These are phyloP conservation scores for Schoenoplectus tabernaemontani DNA, from an alignment of 202 grass and related monocot species.

Conservation along the genomic window DNA sequence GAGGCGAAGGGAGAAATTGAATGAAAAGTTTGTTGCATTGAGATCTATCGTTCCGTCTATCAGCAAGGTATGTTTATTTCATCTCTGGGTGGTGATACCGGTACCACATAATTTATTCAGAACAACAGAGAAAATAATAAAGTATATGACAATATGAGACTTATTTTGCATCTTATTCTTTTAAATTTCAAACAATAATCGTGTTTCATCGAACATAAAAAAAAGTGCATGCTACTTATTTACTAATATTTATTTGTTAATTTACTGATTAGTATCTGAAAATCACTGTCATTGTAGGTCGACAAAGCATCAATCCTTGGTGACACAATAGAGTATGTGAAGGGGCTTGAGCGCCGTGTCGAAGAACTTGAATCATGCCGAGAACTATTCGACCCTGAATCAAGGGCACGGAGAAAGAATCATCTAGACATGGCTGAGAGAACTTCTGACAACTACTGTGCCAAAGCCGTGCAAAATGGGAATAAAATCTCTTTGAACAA, in stretches of 20 bases:
- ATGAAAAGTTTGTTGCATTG: conserved; percentile 70
- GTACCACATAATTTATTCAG: not conserved
- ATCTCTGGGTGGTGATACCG: not conserved
- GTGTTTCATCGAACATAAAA: too few species aligned
- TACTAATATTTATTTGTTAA: not conserved
- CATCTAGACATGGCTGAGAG: conserved; percentile 23
- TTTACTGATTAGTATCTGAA: not conserved
- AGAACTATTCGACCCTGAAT: conserved; percentile 3
- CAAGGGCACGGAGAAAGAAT: conserved; percentile 2
- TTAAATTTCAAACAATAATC: too few species aligned
- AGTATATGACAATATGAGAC: not conserved
- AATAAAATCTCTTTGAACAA: too few species aligned
- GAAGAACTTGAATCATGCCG: conserved; percentile 46
- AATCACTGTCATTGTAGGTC: conserved; percentile 31
- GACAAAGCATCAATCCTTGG: conserved; percentile 80
- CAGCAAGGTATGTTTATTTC: conserved; percentile 47
- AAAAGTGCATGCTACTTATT: not conserved
- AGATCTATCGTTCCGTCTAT: conserved; percentile 68
- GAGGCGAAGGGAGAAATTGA: conserved; percentile 71
- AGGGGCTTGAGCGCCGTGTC: conserved; percentile 53
- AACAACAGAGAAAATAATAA: not conserved
- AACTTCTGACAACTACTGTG: conserved; percentile 37
- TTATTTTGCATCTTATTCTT: not conserved
- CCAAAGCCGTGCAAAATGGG: conserved; percentile 1
- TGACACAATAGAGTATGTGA: conserved; percentile 69